phyloP scores from a whole-genome alignment of 495 filamentous ascomycete genomes.

The Zalerion maritima region DNA sequence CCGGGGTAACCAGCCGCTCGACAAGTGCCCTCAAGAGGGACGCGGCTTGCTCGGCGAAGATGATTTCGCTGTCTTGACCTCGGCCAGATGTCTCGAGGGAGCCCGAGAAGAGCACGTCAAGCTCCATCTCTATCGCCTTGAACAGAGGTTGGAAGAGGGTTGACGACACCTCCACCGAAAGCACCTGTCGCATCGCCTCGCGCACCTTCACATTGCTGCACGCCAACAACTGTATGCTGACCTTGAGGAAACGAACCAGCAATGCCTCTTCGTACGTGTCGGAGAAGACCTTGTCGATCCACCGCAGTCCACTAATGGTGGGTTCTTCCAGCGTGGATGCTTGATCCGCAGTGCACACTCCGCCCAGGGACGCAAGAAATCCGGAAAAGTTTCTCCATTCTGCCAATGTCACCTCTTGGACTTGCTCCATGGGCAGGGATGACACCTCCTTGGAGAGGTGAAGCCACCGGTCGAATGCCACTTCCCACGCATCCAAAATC shows the following conservation, averaged over 20 bases:
- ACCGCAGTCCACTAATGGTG: constrained; percentile 38
- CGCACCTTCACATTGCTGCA: constrained; percentile 46
- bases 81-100: constrained; percentile 31
- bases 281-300: constrained; percentile 46
- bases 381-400: constrained; percentile 55
- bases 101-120: constrained; percentile 41
- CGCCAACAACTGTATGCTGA: constrained; percentile 46
- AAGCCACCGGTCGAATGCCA: constrained; percentile 45
- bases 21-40: constrained; percentile 46
- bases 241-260: constrained; percentile 42
- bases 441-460: constrained; percentile 44
- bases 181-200: constrained; percentile 46
- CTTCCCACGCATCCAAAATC: constrained; percentile 49
- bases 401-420: constrained; percentile 37
- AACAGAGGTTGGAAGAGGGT: constrained; percentile 45
- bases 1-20: constrained; percentile 41
- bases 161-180: constrained; percentile 44
- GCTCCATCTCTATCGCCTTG: constrained; percentile 43
- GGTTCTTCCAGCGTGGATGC: constrained; percentile 37
- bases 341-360: constrained; percentile 48
- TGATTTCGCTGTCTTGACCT: constrained; percentile 41
- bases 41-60: constrained; percentile 51
- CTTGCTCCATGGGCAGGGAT: constrained; percentile 26
- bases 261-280: constrained; percentile 43
- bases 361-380: constrained; percentile 51